Percentiles rank a stretch among this genome's conserved stretches.
Conservation (phyloP, 1,284 basidiomycete genomes). For the Filobasidium uniguttulatum region DNA sequence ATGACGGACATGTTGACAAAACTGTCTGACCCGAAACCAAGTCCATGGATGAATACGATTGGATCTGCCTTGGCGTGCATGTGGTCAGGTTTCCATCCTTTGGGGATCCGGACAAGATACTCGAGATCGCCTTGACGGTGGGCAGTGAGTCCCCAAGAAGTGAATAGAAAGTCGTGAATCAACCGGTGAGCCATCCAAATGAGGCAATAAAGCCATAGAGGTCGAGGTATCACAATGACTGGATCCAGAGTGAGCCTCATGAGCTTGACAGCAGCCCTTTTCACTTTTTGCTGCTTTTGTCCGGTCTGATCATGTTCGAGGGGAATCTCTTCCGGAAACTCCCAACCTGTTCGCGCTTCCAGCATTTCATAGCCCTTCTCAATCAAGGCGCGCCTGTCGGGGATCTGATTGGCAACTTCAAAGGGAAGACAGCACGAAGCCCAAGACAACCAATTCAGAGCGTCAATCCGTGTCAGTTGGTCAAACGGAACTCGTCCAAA, state of each 20-base stretch:
- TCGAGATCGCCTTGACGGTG: too few relatives aligned
- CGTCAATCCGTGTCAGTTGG: conserved; percentile 49
- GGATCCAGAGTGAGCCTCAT: conserved; percentile 67
- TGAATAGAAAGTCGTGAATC: too few relatives aligned
- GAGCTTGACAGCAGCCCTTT: conserved; percentile 36
- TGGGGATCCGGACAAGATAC: conserved; percentile 59
- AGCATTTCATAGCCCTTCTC: conserved; percentile 50
- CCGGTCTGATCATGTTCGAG: conserved; percentile 41
- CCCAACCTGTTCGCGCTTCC: conserved; percentile 57
- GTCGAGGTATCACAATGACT: conserved; percentile 53
- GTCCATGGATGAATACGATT: conserved; percentile 70
- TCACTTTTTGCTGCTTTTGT: conserved; percentile 10
- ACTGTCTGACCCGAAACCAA: conserved; percentile 56
- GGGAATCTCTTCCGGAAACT: conserved; percentile 48
- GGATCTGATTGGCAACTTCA: conserved; percentile 34
- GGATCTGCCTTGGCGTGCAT: conserved; percentile 38
- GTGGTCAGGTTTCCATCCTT: conserved; percentile 46
- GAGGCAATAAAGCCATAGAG: conserved; percentile 56
- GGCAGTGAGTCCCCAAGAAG: too few relatives aligned
- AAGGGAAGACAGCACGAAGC: conserved; percentile 56
- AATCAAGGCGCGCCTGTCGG: conserved; percentile 43
- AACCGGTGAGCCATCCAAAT: too few relatives aligned
- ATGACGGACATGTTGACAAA: conserved; percentile 38
- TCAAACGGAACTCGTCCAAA: conserved; percentile 64
- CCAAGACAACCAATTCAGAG: conserved; percentile 73